These are phyloP conservation scores for Yamadazyma conglobata DNA, from an alignment of 1,139 yeast genomes.

Conservation along the genomic window DNA sequence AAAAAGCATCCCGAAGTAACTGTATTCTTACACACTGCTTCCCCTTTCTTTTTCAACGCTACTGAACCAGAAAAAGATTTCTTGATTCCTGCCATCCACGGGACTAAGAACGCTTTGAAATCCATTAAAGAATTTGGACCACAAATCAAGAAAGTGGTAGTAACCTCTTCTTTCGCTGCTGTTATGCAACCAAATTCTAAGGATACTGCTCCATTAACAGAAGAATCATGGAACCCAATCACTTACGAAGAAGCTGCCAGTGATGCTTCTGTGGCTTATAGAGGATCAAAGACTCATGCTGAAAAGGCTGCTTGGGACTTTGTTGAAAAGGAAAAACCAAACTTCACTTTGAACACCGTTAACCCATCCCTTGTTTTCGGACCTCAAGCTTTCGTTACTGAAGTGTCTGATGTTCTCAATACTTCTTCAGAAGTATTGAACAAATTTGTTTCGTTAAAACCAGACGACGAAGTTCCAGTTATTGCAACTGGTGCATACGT, in stretches of 20 bases:
- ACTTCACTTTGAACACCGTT: constrained; percentile 23
- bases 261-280: constrained; percentile 22
- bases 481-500: constrained; percentile 23
- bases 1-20: constrained; percentile 47
- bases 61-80: constrained; percentile 19
- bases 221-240: constrained; percentile 37
- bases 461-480: constrained; percentile 16
- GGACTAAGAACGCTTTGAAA: constrained; percentile 22
- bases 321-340: constrained; percentile 25
- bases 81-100: constrained; percentile 18
- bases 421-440: constrained; percentile 40
- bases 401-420: constrained; percentile 32
- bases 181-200: constrained; percentile 9
- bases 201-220: constrained; percentile 15
- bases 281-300: constrained; percentile 31
- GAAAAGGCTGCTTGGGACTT: constrained; percentile 53
- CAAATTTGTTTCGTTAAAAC: constrained; percentile 14
- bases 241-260: constrained; percentile 30
- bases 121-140: constrained; percentile 22
- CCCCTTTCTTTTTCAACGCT: constrained; percentile 20
- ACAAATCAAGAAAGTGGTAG: constrained; percentile 22
- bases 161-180: constrained; percentile 26
- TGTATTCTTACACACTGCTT: constrained; percentile 49
- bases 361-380: constrained; percentile 36
- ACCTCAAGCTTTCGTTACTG: constrained; percentile 31